Percentiles rank a stretch among this genome's conserved stretches.
Evolutionary conservation across 148 eudicot genomes (phyloP).

Genomic region (Selenicereus undatus): DNA sequence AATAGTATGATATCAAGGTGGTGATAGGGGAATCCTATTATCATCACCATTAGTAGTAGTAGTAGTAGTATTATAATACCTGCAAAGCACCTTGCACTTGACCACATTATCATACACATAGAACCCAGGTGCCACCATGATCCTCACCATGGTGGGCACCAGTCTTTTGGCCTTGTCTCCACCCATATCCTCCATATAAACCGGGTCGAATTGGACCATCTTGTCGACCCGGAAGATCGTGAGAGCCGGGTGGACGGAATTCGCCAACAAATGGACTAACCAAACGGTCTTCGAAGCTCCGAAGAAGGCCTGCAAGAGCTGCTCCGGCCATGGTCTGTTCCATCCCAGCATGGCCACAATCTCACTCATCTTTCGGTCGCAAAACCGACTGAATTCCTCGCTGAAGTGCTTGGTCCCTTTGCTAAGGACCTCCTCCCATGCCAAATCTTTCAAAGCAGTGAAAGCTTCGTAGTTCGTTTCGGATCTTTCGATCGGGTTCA

Average conservation of each 20-base stretch:
- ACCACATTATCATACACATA: slow-evolving; percentile 86
- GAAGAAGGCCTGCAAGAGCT: slow-evolving; percentile 78
- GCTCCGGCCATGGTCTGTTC: slow-evolving; percentile 91
- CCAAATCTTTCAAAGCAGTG: slow-evolving; percentile 34
- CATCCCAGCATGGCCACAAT: slow-evolving; percentile 78
- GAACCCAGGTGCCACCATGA: slow-evolving; percentile 94
- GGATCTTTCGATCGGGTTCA: slow-evolving; percentile 70
- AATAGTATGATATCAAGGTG: not conserved
- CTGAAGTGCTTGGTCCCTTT: slow-evolving; percentile 85
- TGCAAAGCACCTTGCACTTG: slow-evolving; percentile 91
- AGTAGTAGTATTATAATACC: slow-evolving; percentile 45
- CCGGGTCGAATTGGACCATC: slow-evolving; percentile 52
- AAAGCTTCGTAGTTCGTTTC: slow-evolving; percentile 49
- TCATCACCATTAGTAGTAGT: slow-evolving; percentile 28
- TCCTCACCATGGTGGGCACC: slow-evolving; percentile 54
- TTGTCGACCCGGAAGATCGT: slow-evolving; percentile 70
- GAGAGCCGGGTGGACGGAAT: slow-evolving; percentile 73
- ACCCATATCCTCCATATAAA: slow-evolving; percentile 91
- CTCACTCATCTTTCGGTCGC: slow-evolving; percentile 94
- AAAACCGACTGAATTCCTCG: slow-evolving; percentile 82
- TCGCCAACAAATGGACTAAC: slow-evolving; percentile 82
- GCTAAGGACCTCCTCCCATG: slow-evolving; percentile 82
- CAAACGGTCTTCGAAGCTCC: slow-evolving; percentile 80
- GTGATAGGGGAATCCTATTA: slow-evolving; percentile 7
- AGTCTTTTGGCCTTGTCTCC: slow-evolving; percentile 55